Base-by-base conservation (phyloP, 2,329 filamentous ascomycete species). In the Colletotrichum viniferum region DNA sequence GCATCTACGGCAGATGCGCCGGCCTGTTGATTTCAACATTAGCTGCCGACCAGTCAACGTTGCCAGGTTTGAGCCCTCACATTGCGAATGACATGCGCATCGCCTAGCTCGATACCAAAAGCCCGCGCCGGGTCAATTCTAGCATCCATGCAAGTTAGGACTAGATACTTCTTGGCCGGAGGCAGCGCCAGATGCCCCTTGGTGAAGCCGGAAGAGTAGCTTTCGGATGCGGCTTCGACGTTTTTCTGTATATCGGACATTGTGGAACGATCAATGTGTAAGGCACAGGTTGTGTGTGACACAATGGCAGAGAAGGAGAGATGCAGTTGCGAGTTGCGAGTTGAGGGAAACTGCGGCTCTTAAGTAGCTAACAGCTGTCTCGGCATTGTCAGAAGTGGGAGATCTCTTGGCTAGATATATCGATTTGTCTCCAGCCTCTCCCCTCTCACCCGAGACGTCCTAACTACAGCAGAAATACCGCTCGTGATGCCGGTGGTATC, bases 101-200 rank as follows among this genome's bases (percentile, higher is more conserved):
- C 94, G 55, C 95, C 94, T 21, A 95, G 89, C 24, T 89, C 85
- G 73, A 96, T 93, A 10, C 92, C 93, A 69, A 95, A 93, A 2
- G 93, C 93, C 14, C 89, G 86, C 4, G 91, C 89, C 0, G 94
- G 92, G 79, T 96, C 89, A 79, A 92, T 86, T 67, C 94, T 91
- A 7, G 95, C 93, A 80, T 97, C 94, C 94, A 97, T 97, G 84
- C 95, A 97, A 1, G 94, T 94, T 60, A 96, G 89, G 32, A 83
- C 78, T 7, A 79, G 86, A 80, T 94, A 94, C 79, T 93, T 90
- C 84, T 93, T 94, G 12, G 90, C 90, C 0, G 94, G 94, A 0
- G 94, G 93, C 2, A 95, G 88, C 1, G 90, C 88, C 6, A 96
- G 88, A 76, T 92, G 78, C 18, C 92, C 93, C 76, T 94, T 87